Percentiles rank a stretch among this genome's conserved stretches.
Conservation (phyloP, 495 filamentous ascomycete genomes). For the Venustampulla echinocandica region DNA sequence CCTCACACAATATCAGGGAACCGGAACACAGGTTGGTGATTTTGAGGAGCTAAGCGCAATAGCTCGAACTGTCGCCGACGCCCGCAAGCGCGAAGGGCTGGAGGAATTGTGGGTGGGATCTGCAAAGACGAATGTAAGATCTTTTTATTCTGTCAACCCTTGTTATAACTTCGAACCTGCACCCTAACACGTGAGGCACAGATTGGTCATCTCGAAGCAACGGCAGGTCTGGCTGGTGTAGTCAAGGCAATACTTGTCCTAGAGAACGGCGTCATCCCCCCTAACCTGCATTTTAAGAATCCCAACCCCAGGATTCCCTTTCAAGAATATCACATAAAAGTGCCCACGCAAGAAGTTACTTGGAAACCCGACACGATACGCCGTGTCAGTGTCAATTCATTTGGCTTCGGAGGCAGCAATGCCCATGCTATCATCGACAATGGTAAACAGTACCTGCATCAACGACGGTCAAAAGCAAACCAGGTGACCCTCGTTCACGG, state of each 20-base stretch:
- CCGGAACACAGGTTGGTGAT: constrained; percentile 33
- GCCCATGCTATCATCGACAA: constrained; percentile 45
- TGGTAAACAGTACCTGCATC: neutral
- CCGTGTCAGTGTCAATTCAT: constrained; percentile 43
- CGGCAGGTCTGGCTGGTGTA: constrained; percentile 45
- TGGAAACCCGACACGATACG: constrained; percentile 27
- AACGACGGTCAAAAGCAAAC: neutral
- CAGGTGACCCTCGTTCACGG: neutral
- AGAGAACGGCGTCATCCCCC: constrained; percentile 41
- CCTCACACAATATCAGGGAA: neutral
- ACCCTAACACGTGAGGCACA: no score
- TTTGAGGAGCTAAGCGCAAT: neutral
- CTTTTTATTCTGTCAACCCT: no score
- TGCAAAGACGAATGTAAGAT: constrained; percentile 41
- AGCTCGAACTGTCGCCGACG: neutral
- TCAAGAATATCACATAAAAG: constrained; percentile 4
- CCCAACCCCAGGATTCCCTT: constrained; percentile 32
- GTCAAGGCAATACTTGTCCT: constrained; percentile 49
- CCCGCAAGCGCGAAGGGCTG: neutral
- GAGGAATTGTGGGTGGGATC: constrained; percentile 43
- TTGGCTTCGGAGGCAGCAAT: constrained; percentile 52
- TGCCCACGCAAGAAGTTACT: constrained; percentile 21
- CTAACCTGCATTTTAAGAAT: constrained; percentile 40
- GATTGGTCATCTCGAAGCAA: constrained; percentile 49
- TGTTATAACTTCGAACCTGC: no score